Base-by-base conservation (phyloP, 2,329 filamentous ascomycete species). In the Aspergillus aculeatinus region DNA sequence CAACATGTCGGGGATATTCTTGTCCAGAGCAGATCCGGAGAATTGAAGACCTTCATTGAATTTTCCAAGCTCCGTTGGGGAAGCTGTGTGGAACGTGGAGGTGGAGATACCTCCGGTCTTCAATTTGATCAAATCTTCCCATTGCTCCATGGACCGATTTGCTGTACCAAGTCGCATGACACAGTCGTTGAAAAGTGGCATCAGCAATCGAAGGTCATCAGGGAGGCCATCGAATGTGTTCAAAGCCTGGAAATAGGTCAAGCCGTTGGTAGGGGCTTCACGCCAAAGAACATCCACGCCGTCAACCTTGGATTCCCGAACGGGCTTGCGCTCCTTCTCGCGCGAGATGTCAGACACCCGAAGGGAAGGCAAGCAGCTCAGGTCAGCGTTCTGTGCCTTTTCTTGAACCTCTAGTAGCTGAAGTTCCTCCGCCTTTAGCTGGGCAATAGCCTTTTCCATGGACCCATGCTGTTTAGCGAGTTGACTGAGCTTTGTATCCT, bases 211-310 rank as follows among this genome's bases (percentile, higher is more conserved):
- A 55, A 98, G 83, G 63, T 97, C 91, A 62, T 94, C 88, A 0
- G 94, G 92, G 14, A 99, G 80, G 62, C 89, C 86, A 49, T 91
- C 84, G 57, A 98, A 82, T 0, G 85, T 83, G 72, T 96, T 92
- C 74, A 98, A 85, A 3, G 92, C 92, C 60, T 93, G 89, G 80
- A 99, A 96, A 74, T 99, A 99, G 1, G 94, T 98, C 60, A 99
- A 80, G 0, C 95, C 95, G 69, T 99, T 99, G 0, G 95, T 99
- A 2, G 92, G 90, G 7, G 93, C 92, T 75, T 96, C 91, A 54
- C 89, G 88, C 92, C 93, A 97, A 69, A 97, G 91, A 4, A 95
- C 86, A 50, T 89, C 86, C 47, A 89, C 84, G 42, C 84, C 83
- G 48, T 85, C 83, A 10, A 89, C 74, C 11, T 80, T 79, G 44